phyloP scores from a whole-genome alignment of 306 rosid species.

The Lagenaria siceraria region DNA sequence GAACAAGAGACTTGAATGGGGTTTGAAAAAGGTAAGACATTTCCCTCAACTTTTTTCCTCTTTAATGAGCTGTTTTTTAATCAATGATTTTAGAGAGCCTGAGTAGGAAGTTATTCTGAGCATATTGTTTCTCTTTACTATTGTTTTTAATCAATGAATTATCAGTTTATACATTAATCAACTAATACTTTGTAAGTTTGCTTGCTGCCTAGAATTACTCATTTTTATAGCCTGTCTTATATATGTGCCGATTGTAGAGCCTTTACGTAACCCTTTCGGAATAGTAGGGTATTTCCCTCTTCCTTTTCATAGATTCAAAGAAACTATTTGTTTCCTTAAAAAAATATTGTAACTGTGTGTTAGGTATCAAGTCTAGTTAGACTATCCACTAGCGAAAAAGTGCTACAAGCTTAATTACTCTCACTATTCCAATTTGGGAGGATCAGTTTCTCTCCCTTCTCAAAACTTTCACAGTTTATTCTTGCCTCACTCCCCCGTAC shows the following conservation, averaged over 20 bases:
- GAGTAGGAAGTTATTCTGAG: background rate
- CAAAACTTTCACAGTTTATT: background rate
- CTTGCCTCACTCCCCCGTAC: background rate
- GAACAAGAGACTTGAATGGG: constrained; percentile 81
- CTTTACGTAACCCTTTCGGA: background rate
- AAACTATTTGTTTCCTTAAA: background rate
- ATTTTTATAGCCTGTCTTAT: background rate
- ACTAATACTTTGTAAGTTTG: background rate
- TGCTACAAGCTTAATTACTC: background rate
- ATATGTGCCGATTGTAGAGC: background rate
- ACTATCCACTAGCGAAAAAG: background rate
- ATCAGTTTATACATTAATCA: background rate
- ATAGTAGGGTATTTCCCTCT: background rate
- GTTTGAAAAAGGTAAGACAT: constrained; percentile 56
- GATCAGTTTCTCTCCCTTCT: background rate
- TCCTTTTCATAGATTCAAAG: background rate
- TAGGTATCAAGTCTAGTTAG: background rate
- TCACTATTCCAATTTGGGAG: background rate
- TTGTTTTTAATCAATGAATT: background rate
- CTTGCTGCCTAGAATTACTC: background rate
- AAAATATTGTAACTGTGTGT: background rate
- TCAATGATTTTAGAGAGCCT: background rate
- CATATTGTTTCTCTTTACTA: background rate
- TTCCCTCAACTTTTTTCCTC: background rate
- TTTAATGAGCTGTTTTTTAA: background rate